phyloP scores from a whole-genome alignment of 176 grass and related monocot genomes.

The Carex pumila region DNA sequence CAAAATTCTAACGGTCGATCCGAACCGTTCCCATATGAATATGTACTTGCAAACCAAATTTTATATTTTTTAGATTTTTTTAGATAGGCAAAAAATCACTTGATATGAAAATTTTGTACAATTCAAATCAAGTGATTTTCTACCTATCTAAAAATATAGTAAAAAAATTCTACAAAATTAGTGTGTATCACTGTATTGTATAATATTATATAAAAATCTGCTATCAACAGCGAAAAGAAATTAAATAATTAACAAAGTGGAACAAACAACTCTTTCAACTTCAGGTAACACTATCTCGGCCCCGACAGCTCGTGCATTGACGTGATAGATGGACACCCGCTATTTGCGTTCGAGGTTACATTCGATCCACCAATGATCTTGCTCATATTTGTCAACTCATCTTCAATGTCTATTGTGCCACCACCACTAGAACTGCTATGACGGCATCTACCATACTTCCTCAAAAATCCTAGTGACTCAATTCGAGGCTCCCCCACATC shows the following conservation, averaged over 20 bases:
- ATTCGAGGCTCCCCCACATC: constrained; percentile 28
- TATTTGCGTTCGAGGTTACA: not conserved
- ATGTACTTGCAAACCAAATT: too few relatives aligned
- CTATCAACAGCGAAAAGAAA: not conserved
- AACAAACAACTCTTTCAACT: not conserved
- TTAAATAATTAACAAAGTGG: not conserved
- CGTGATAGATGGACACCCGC: constrained; percentile 1
- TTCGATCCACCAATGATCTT: constrained; percentile 3
- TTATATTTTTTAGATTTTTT: too few relatives aligned
- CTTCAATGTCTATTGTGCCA: constrained; percentile 1
- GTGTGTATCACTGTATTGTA: too few relatives aligned
- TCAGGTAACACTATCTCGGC: not conserved
- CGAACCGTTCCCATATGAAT: too few relatives aligned
- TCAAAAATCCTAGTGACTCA: constrained; percentile 7
- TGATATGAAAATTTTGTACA: too few relatives aligned
- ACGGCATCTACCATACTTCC: not conserved
- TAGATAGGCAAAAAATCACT: too few relatives aligned
- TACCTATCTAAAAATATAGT: too few relatives aligned
- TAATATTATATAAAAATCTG: not conserved
- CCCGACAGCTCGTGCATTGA: not conserved
- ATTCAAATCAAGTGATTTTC: too few relatives aligned
- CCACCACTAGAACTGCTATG: not conserved
- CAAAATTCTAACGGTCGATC: too few relatives aligned
- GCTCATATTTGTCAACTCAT: not conserved
- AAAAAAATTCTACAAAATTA: not conserved